Evolutionary conservation across 805 yeast species (phyloP).

Genomic region (Millerago galiae): DNA sequence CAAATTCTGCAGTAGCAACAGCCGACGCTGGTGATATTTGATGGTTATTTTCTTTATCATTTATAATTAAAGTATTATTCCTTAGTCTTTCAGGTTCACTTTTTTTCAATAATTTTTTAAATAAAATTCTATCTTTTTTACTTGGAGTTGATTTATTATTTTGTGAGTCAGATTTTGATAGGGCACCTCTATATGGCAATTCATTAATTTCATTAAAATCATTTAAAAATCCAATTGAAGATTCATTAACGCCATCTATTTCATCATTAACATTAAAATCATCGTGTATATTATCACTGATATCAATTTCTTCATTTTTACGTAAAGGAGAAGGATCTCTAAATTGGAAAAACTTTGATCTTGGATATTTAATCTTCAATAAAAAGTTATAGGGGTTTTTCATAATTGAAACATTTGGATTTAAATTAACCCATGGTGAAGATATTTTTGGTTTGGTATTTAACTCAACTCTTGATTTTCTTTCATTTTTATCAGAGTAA

Average conservation of each 20-base stretch:
- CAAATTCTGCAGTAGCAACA: too few species aligned
- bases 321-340: conserved; percentile 21
- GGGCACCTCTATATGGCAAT: conserved; percentile 62
- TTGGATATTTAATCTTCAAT: conserved; percentile 17
- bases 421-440: conserved; percentile 6
- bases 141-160: conserved; percentile 60
- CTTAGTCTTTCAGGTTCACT: conserved; percentile 34
- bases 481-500: not conserved
- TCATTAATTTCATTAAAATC: conserved; percentile 33
- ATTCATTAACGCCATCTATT: conserved; percentile 7
- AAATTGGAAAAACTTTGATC: conserved; percentile 17
- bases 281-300: conserved; percentile 19
- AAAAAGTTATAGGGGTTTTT: conserved; percentile 16
- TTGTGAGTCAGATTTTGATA: conserved; percentile 50
- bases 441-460: not conserved
- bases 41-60: conserved; percentile 8
- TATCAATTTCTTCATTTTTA: conserved; percentile 13
- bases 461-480: conserved; percentile 3
- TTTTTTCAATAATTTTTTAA: conserved; percentile 34
- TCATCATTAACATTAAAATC: conserved; percentile 22
- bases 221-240: conserved; percentile 1
- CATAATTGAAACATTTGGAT: conserved; percentile 19
- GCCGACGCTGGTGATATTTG: too few species aligned
- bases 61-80: conserved; percentile 30
- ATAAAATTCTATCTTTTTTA: conserved; percentile 40